A percentile compares a stretch with the other conserved stretches of the same genome.
These are phyloP conservation scores for Naganishia sp. DNA, from an alignment of 1,284 basidiomycete species.

Conservation along the genomic window DNA sequence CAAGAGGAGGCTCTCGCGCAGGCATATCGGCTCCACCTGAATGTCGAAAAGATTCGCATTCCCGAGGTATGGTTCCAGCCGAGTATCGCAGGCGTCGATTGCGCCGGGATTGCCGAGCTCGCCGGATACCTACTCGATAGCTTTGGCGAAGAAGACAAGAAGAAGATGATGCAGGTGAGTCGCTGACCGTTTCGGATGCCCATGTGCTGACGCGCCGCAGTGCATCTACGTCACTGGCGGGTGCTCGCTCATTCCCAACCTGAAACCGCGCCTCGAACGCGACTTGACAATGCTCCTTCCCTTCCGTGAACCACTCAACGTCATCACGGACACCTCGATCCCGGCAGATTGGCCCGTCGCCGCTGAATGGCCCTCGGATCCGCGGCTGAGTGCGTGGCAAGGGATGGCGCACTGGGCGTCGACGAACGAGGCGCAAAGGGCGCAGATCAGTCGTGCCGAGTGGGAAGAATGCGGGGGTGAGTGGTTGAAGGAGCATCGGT, in stretches of 20 bases:
- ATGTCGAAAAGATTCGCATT: slow-evolving; percentile 88
- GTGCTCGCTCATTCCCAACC: slow-evolving; percentile 72
- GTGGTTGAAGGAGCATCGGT: slow-evolving; percentile 59
- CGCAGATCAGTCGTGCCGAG: slow-evolving; percentile 70
- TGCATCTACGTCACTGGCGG: slow-evolving; percentile 90
- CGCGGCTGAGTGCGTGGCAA: slow-evolving; percentile 79
- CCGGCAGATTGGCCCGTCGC: slow-evolving; percentile 56
- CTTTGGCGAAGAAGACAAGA: slow-evolving; percentile 69
- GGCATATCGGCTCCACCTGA: slow-evolving; percentile 77
- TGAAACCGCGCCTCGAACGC: slow-evolving; percentile 68
- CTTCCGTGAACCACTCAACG: slow-evolving; percentile 69
- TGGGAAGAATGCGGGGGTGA: slow-evolving; percentile 93
- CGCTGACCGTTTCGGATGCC: slow-evolving; percentile 43
- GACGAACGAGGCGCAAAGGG: slow-evolving; percentile 62
- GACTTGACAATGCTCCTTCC: slow-evolving; percentile 77
- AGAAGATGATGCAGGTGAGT: slow-evolving; percentile 60
- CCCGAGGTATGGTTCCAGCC: slow-evolving; percentile 95
- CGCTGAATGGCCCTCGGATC: slow-evolving; percentile 59
- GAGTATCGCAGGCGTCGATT: slow-evolving; percentile 89
- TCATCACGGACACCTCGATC: slow-evolving; percentile 52
- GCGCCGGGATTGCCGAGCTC: slow-evolving; percentile 89
- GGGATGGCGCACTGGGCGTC: slow-evolving; percentile 85
- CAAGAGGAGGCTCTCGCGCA: slow-evolving; percentile 66
- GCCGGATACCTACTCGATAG: slow-evolving; percentile 81
- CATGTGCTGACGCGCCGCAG: slow-evolving; percentile 56